Evolutionary conservation across 208 protist genomes (phyloP), one percentile per base, ranked within the genome.

Genomic region (Phytomonas sp.): DNA sequence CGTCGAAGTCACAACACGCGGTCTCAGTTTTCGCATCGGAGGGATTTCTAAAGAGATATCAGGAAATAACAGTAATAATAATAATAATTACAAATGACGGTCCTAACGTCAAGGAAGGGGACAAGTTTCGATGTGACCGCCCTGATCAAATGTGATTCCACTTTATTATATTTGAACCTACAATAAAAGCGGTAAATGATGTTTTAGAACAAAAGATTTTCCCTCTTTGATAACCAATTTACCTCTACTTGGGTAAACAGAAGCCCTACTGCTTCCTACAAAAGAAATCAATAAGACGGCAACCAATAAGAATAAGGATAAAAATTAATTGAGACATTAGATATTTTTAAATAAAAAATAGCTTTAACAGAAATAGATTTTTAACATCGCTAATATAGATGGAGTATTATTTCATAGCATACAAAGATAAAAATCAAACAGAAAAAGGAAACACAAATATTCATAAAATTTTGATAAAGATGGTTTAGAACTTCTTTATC

Each of bases 401-500:
- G 30, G 4, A 28, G 13, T 15, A 56, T 29, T 23, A 43, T 30
- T 26, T 33, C 62, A 62, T 20, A 70, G 26, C 53, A 60, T 29
- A 62, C 32, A 70, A 61, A 60, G 8, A 62, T 15, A 15, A 56
- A 60, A 69, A 53, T 26, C 33, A 34, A 34, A 69, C 11, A 69
- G 28, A 34, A 70, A 68, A 51, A 53, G 64, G 33, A 13, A 40
- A 64, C 33, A 40, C 61, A 64, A 40, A 64, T 64, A 37, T 33
- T 33, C 33, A 64, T 37, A 37, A 33, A 64, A 1, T 64, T 29
- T 37, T n/a, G 61, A 26, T 20, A 40, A 64, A 56, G 46, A 56
- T 56, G 20, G 23, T 56, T 56, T 56, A 26, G 46, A 26, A 26
- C 17, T 56, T 56, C 46, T 56, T 56, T 56, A 56, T 7, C 46